phyloP scores from a whole-genome alignment of 306 rosid species.

The Begonia peltatifolia region DNA sequence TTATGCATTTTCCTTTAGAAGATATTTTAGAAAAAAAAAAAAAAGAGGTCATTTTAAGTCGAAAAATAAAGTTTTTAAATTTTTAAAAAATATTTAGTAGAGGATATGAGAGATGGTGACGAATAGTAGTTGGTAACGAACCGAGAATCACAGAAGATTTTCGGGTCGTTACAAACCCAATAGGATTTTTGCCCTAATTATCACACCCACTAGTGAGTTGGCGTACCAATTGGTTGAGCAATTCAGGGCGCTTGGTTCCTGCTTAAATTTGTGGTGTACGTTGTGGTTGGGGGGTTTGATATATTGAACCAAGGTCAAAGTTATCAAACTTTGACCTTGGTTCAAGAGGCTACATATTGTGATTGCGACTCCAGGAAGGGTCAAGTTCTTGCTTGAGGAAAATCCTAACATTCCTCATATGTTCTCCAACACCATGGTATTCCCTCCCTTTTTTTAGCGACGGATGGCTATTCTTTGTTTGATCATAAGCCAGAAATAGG shows the following conservation, averaged over 20 bases:
- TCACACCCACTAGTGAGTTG: constrained; percentile 79
- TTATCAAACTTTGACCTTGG: constrained; percentile 39
- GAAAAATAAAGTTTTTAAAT: no score
- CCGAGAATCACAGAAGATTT: no score
- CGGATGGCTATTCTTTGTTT: background rate
- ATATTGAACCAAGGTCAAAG: constrained; percentile 44
- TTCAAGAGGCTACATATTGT: constrained; percentile 66
- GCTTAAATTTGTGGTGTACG: constrained; percentile 44
- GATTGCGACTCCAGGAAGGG: constrained; percentile 76
- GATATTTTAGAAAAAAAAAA: no score
- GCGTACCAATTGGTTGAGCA: constrained; percentile 76
- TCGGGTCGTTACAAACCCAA: no score
- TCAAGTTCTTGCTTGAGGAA: constrained; percentile 49
- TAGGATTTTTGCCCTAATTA: constrained; percentile 63
- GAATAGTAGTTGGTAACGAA: no score
- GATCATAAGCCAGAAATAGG: no score
- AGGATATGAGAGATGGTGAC: no score
- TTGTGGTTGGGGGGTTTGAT: constrained; percentile 83
- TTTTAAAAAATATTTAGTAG: no score
- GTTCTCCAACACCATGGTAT: constrained; percentile 63
- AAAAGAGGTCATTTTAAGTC: no score
- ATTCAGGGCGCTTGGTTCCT: constrained; percentile 63
- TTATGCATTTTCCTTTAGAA: no score
- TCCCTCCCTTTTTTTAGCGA: background rate
- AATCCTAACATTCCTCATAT: constrained; percentile 50